Conservation (phyloP, 2,329 filamentous ascomycete genomes). For the Epicoccum nigrum region DNA sequence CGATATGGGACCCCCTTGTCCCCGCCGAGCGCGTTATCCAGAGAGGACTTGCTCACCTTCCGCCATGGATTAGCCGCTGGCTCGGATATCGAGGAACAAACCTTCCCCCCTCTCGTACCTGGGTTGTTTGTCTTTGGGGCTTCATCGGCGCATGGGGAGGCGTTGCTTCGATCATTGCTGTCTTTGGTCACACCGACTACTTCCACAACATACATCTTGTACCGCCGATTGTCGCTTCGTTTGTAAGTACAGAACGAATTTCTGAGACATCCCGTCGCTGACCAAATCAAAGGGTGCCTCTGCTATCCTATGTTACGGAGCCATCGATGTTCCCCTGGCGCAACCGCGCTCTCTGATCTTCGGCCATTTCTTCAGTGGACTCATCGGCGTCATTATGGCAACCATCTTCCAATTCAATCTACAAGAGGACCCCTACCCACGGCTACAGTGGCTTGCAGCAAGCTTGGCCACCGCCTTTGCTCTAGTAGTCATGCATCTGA, state of each 20-base stretch:
- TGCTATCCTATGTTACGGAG: slow-evolving; percentile 55
- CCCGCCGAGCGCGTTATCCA: slow-evolving; percentile 39
- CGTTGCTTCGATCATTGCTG: slow-evolving; percentile 49
- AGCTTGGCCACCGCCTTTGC: slow-evolving; percentile 51
- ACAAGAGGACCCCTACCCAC: slow-evolving; percentile 29
- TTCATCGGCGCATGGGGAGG: slow-evolving; percentile 53
- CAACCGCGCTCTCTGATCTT: slow-evolving; percentile 54
- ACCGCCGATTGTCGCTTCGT: slow-evolving; percentile 51
- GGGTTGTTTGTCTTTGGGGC: slow-evolving; percentile 49
- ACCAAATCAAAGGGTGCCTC: slow-evolving; percentile 48
- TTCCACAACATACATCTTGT: slow-evolving; percentile 46
- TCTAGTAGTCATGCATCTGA: slow-evolving; percentile 54
- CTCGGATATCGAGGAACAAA: slow-evolving; percentile 55
- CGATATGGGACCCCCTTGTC: slow-evolving; percentile 34
- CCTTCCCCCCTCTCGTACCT: slow-evolving; percentile 32
- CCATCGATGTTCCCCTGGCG: slow-evolving; percentile 53
- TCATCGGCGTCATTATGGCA: slow-evolving; percentile 52
- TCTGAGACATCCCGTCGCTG: neutral
- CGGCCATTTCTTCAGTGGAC: slow-evolving; percentile 53
- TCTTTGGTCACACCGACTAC: slow-evolving; percentile 50
- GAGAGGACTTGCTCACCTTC: slow-evolving; percentile 55
- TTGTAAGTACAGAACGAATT: slow-evolving; percentile 32
- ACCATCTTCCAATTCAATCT: slow-evolving; percentile 52
- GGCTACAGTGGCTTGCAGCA: slow-evolving; percentile 52
- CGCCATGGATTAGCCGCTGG: slow-evolving; percentile 70